Base-by-base conservation (phyloP, 306 rosid species). In the Parietaria judaica region DNA sequence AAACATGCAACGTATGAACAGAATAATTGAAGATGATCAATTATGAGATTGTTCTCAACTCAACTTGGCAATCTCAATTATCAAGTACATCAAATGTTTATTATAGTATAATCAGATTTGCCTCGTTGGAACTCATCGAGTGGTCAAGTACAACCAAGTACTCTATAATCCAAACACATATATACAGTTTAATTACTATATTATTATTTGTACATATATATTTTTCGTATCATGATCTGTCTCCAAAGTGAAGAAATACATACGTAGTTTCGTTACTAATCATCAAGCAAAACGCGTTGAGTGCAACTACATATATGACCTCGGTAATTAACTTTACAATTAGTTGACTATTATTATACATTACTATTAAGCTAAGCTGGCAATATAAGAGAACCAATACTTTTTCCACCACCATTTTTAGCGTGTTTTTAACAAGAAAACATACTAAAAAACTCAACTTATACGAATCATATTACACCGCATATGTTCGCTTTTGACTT, bases 61-160 rank as follows among this genome's bases (percentile, higher is more conserved):
- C 61, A 36, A 37, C 5, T 11, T 36, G 61, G 46, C n/a, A 37
- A 56, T 39, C 44, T 3, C n/a, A n/a, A n/a, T n/a, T n/a, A 36
- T 36, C 6, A 50, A 51, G 16, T 39, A 39, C 44, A 14, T 6
- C 7, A 8, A 23, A n/a, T 52, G 16, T 31, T 36, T 41, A 46
- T 54, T 16, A 41, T 41, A 41, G 45, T 41, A 23, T 23, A 23
- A 23, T 41, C 1, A 41, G 9, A 41, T 41, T 41, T 8, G 50
- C 39, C 57, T 70, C 45, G 13, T 4, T 16, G 57, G 68, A 70
- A 62, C 56, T 66, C 49, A 37, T 47, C 4, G 51, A 15, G 48
- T 34, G 14, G 63, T 6, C 49, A 41, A 38, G 14, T 35, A 58
- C 45, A 41, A 41, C 3, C 45, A 41, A 41, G 31, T 23, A 23